Evolutionary conservation across 2,329 filamentous ascomycete genomes (phyloP), one percentile per base, ranked within the genome.

Genomic region (Hypoxylon sp.): DNA sequence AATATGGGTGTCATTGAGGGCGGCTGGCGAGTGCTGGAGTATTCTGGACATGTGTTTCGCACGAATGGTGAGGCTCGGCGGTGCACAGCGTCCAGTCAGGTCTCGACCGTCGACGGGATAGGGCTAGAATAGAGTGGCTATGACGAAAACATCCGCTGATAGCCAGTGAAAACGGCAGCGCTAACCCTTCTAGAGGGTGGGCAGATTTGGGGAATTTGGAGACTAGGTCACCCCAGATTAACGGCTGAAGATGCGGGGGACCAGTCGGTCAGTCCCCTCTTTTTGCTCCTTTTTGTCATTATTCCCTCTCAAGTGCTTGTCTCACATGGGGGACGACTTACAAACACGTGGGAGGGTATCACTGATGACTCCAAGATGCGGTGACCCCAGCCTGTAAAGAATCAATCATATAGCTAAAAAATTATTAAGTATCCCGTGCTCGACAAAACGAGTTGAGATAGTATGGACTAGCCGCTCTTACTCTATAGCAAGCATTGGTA

Each of bases 171-270:
- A 56, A 50, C 10, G 20, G 49, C 22, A 51, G 48, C 65, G 56
- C 65, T 61, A 68, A 53, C 6, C 31, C n/a, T 50, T 30, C 27
- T n/a, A 22, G 59, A 61, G 2, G 31, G 44, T 61, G 57, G 42
- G 31, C 22, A 33, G 22, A 31, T 44, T 68, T 60, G 61, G 56
- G 61, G 60, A 55, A 57, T 58, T 55, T 66, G 51, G 48, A 49
- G 57, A 58, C 8, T 25, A 37, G 10, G 40, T 49, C 4, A 31
- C 48, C 56, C 57, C 27, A 14, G 56, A 40, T 37, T 37, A 37
- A 27, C 49, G 60, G 49, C 49, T 55, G 31, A 60, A 55, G 40
- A 60, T 60, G 61, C 55, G 55, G 61, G 61, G 61, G 20, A 20
- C 20, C 20, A 20, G 20, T 20, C 20, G 20, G 20, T n/a, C n/a